phyloP scores from a whole-genome alignment of 768 basidiomycete species.

The Termitomyces sp. region DNA sequence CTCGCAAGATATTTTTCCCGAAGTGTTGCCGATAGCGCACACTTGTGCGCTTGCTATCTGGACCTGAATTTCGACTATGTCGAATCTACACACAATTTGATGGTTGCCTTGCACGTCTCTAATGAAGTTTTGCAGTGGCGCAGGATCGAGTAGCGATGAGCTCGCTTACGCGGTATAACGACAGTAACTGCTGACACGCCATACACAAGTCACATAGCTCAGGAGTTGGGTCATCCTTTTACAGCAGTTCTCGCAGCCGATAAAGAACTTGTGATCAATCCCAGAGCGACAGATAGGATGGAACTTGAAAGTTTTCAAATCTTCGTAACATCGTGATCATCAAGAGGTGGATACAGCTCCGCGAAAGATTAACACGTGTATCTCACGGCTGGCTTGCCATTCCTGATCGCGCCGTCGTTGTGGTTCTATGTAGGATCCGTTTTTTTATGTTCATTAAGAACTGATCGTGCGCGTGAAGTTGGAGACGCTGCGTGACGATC shows the following conservation, averaged over 20 bases:
- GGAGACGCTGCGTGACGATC: background rate
- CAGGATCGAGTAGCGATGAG: background rate
- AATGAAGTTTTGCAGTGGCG: background rate
- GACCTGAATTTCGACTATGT: background rate
- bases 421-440: background rate
- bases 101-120: background rate
- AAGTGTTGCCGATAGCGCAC: background rate
- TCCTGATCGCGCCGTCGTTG: background rate
- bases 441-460: background rate
- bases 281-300: background rate
- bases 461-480: background rate
- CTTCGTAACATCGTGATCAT: background rate
- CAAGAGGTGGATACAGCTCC: background rate
- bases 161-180: background rate
- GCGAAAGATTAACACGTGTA: background rate
- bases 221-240: background rate
- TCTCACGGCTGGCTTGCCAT: background rate
- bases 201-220: background rate
- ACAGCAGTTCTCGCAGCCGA: background rate
- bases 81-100: background rate
- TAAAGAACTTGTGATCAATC: background rate
- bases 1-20: background rate
- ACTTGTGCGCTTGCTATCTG: background rate
- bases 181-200: background rate
- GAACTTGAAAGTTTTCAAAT: background rate